A percentile compares a stretch with the other conserved stretches of the same genome.
phyloP scores from a whole-genome alignment of 208 protist species.

The Trypanosoma brucei region DNA sequence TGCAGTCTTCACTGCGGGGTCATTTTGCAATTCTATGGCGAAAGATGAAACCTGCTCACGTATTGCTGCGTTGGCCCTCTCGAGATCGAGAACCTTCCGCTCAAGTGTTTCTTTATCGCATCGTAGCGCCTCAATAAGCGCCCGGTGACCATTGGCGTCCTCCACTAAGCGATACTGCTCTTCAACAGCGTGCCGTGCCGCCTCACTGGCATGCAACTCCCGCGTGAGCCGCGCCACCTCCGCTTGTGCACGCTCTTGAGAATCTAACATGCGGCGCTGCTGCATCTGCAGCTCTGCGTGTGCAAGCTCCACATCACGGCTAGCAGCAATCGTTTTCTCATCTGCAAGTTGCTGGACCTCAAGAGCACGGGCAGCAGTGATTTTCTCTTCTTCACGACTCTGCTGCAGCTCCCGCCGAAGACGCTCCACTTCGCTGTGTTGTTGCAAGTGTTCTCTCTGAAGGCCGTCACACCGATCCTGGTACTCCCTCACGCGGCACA shows the following conservation, averaged over 20 bases:
- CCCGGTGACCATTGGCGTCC: slow-evolving; percentile 37
- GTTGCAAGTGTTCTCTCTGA: slow-evolving; percentile 26
- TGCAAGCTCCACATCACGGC: slow-evolving; percentile 31
- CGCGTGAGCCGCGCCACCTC: slow-evolving; percentile 61
- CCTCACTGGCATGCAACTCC: slow-evolving; percentile 87
- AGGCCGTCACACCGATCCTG: slow-evolving; percentile 27
- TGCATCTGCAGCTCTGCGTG: slow-evolving; percentile 36
- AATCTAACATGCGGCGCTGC: slow-evolving; percentile 18
- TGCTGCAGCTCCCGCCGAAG: slow-evolving; percentile 24
- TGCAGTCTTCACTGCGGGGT: slow-evolving; percentile 69
- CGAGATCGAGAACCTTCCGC: slow-evolving; percentile 64
- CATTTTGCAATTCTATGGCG: slow-evolving; percentile 84
- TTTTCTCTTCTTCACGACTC: slow-evolving; percentile 13
- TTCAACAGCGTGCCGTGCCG: slow-evolving; percentile 63
- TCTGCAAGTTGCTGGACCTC: slow-evolving; percentile 32
- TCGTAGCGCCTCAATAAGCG: slow-evolving; percentile 41
- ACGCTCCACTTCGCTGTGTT: slow-evolving; percentile 22
- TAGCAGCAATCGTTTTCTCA: slow-evolving; percentile 30
- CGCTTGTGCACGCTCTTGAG: slow-evolving; percentile 46
- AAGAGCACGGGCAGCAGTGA: slow-evolving; percentile 24
- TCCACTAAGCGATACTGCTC: slow-evolving; percentile 62
- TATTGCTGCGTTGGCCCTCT: slow-evolving; percentile 75
- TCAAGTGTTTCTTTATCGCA: slow-evolving; percentile 67
- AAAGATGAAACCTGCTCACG: slow-evolving; percentile 78
- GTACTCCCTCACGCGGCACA: slow-evolving; percentile 22